Evolutionary conservation across 2,329 filamentous ascomycete species (phyloP).

Genomic region (Fusarium sp.): DNA sequence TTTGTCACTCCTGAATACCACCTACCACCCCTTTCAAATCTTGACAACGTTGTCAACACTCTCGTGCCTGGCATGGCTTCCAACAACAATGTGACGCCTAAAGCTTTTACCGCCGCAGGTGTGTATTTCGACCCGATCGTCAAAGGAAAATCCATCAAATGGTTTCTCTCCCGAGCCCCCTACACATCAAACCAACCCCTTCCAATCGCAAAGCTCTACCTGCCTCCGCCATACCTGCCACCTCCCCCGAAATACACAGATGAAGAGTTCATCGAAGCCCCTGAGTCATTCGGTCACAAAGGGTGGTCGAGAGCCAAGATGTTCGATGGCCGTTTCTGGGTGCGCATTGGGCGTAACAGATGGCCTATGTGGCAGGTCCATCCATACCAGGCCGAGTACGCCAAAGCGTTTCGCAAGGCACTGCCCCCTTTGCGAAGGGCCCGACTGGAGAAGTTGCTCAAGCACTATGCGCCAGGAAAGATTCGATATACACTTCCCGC

Average conservation of each 20-base stretch:
- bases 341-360: conserved; percentile 60
- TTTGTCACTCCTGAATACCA: conserved; percentile 64
- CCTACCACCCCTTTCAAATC: conserved; percentile 56
- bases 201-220: conserved; percentile 44
- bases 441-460: conserved; percentile 58
- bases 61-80: conserved; percentile 61
- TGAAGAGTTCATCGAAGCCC: conserved; percentile 9
- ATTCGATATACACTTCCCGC: conserved; percentile 67
- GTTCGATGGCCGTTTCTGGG: conserved; percentile 74
- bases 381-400: conserved; percentile 60
- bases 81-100: conserved; percentile 43
- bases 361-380: conserved; percentile 58
- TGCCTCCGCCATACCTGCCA: conserved; percentile 35
- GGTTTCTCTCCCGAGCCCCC: conserved; percentile 62
- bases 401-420: conserved; percentile 62
- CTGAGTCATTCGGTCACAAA: conserved; percentile 46
- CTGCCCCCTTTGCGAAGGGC: conserved; percentile 52
- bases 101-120: conserved; percentile 57
- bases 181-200: conserved; percentile 57
- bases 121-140: conserved; percentile 55
- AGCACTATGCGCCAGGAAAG: conserved; percentile 66
- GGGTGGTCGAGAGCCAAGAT: conserved; percentile 53
- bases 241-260: conserved; percentile 19
- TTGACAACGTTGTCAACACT: conserved; percentile 60
- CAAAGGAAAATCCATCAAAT: conserved; percentile 46